These are phyloP conservation scores for Cadophora luteo-olivacea DNA, from an alignment of 2,329 filamentous ascomycete species.

Conservation along the genomic window DNA sequence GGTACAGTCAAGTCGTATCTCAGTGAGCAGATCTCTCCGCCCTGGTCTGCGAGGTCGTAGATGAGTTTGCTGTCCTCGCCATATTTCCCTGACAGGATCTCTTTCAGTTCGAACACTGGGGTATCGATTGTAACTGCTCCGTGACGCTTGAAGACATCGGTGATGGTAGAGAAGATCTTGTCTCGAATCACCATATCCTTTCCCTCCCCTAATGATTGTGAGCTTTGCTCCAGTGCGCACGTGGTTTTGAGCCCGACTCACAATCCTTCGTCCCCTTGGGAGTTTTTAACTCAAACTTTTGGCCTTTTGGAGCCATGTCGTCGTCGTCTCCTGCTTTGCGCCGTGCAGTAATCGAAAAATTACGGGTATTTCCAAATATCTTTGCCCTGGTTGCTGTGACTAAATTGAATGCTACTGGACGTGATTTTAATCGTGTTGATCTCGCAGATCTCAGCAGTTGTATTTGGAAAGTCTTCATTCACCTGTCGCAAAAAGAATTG, in stretches of 20 bases:
- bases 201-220: conserved; percentile 62
- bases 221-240: conserved; percentile 25
- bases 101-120: conserved; percentile 83
- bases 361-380: conserved; percentile 28
- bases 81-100: conserved; percentile 89
- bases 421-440: conserved; percentile 38
- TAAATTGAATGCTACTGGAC: conserved; percentile 16
- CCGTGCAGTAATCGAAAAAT: conserved; percentile 35
- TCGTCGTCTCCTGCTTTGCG: conserved; percentile 32
- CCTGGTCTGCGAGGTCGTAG: conserved; percentile 87
- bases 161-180: conserved; percentile 79
- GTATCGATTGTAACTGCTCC: conserved; percentile 82
- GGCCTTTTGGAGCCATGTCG: conserved; percentile 48
- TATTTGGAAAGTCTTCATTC: conserved; percentile 41
- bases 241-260: conserved; percentile 43
- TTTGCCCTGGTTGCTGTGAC: conserved; percentile 26
- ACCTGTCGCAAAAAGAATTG: conserved; percentile 31
- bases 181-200: conserved; percentile 82
- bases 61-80: conserved; percentile 93
- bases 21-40: conserved; percentile 83
- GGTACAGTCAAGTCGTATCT: conserved; percentile 90
- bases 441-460: conserved; percentile 41
- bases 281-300: conserved; percentile 77
- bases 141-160: conserved; percentile 82
- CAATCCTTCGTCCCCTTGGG: conserved; percentile 92